Evolutionary conservation across 2,329 filamentous ascomycete species (phyloP).

Genomic region (Fusarium cyanostomum): DNA sequence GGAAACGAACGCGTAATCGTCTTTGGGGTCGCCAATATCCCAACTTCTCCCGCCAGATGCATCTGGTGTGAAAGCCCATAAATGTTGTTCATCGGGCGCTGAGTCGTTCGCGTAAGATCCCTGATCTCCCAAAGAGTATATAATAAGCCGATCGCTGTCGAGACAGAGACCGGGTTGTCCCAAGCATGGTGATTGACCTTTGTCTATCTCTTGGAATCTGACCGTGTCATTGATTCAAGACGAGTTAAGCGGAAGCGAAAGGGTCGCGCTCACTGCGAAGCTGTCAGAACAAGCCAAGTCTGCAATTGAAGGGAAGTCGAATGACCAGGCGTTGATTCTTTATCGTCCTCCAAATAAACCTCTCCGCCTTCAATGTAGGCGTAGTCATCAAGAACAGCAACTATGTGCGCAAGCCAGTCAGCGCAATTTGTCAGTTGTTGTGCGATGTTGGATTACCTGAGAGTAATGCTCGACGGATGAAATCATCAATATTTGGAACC

Average conservation of each 20-base stretch:
- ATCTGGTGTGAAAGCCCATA: conserved; percentile 1
- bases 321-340: neutral
- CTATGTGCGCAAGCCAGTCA: neutral
- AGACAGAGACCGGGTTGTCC: neutral
- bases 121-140: neutral
- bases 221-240: neutral
- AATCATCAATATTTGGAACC: neutral
- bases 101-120: neutral
- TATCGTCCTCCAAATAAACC: neutral
- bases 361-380: conserved; percentile 1
- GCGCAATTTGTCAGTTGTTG: neutral
- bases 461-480: neutral
- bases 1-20: neutral
- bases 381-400: neutral
- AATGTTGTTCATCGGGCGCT: neutral
- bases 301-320: neutral
- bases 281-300: neutral
- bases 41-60: neutral
- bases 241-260: neutral
- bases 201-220: neutral
- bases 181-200: neutral
- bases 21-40: neutral
- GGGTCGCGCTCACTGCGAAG: neutral
- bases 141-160: neutral
- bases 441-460: neutral